Evolutionary conservation across 352 stramenopile genomes (phyloP), one percentile per base, ranked within the genome.

Genomic region (Globisporangium echinulatum): DNA sequence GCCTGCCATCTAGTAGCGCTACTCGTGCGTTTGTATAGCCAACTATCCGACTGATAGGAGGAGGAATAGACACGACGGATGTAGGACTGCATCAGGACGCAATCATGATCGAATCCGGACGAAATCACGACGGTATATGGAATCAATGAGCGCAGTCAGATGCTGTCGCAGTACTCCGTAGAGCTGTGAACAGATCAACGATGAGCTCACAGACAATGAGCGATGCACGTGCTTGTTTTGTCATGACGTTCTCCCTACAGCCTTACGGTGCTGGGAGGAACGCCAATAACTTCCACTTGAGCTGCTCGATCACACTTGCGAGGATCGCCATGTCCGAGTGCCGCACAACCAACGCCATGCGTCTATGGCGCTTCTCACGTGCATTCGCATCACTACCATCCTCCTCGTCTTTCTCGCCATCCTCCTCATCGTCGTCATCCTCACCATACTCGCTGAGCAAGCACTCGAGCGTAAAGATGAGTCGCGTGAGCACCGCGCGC

Each of bases 211-310:
- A 33, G 25, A 33, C 25, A 33, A 33, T 33, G 25, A 1, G 25
- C 25, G 2, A 3, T 33, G 25, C 25, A 33, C 25, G 25, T 33
- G 25, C 25, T 3, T 33, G 25, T 33, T 33, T 33, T 33, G 25
- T 33, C 25, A 33, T 3, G 25, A 33, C 25, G 25, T 33, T 33
- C 25, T 33, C 25, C 25, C 25, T 33, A 33, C 25, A 33, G 25
- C 25, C 25, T 33, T 75, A 64, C 13, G 59, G 52, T 17, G 44
- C 63, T 2, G 71, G 71, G 7, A 88, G 67, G 49, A 87, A 68
- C 15, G 80, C 72, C 14, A 87, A 64, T 42, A 89, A 59, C 51
- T 81, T 79, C 74, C 76, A 85, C 62, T 93, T 85, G 58, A 91
- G 72, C 70, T 87, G 77, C 36, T 78, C 64, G 44, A 90, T 75